These are phyloP conservation scores for Boletus edulis DNA, from an alignment of 768 basidiomycete genomes.

Conservation along the genomic window DNA sequence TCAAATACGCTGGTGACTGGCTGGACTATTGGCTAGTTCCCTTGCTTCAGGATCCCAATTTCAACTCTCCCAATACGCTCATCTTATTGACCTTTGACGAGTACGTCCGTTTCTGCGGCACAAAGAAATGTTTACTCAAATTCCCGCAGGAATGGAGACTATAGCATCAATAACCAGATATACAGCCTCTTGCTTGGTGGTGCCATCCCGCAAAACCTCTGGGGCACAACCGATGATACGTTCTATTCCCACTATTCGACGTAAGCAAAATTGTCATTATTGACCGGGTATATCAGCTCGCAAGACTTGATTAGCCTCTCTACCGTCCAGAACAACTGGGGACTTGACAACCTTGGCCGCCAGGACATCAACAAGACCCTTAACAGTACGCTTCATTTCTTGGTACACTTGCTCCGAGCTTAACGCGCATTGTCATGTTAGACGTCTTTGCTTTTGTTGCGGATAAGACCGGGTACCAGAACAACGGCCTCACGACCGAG, in stretches of 20 bases:
- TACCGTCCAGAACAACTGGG: constrained; percentile 61
- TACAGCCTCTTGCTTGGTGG: constrained; percentile 44
- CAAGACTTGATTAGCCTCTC: constrained; percentile 32
- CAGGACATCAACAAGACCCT: constrained; percentile 49
- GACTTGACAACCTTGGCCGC: constrained; percentile 56
- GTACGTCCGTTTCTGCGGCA: too few relatives aligned
- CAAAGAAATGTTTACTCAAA: neutral
- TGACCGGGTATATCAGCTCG: neutral
- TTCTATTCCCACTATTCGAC: constrained; percentile 64
- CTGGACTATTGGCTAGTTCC: too few relatives aligned
- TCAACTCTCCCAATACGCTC: too few relatives aligned
- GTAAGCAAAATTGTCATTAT: constrained; percentile 5
- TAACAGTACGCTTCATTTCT: constrained; percentile 7
- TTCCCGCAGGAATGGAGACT: constrained; percentile 23
- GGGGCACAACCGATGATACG: constrained; percentile 46
- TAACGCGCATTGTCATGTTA: constrained; percentile 1
- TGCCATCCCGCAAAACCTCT: constrained; percentile 40
- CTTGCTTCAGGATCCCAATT: too few relatives aligned
- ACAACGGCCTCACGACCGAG: constrained; percentile 30
- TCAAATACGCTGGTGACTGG: too few relatives aligned
- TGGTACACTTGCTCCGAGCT: neutral
- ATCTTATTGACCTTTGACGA: too few relatives aligned
- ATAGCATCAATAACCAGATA: constrained; percentile 45
- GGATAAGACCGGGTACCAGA: constrained; percentile 40
- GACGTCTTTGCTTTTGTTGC: constrained; percentile 57